A percentile compares a stretch with the other conserved stretches of the same genome.
phyloP scores from a whole-genome alignment of 177 flowering plant genomes.

The Tripterygium wilfordii region DNA sequence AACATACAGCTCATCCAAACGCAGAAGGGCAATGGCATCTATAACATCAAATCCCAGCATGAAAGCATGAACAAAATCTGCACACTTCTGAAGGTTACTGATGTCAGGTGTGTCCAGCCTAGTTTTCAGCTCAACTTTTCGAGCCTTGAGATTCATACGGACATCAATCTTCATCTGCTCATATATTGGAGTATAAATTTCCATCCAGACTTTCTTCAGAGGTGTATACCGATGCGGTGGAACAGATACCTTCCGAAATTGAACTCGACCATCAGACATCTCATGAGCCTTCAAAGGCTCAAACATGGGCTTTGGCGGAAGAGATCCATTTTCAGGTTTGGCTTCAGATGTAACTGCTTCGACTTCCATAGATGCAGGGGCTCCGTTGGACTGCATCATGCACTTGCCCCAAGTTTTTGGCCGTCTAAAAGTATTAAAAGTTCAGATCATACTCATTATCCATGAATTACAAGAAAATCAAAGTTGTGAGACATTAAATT shows the following conservation, averaged over 20 bases:
- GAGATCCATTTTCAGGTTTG: neutral
- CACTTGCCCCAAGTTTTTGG: too few species aligned
- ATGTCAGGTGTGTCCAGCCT: slow-evolving; percentile 57
- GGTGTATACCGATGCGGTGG: slow-evolving; percentile 61
- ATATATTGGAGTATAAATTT: slow-evolving; percentile 47
- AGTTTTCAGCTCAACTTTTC: slow-evolving; percentile 63
- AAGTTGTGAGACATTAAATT: too few species aligned
- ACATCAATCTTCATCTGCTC: slow-evolving; percentile 62
- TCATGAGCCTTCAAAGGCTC: slow-evolving; percentile 50
- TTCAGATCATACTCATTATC: too few species aligned
- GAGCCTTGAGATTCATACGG: slow-evolving; percentile 66
- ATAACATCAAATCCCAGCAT: slow-evolving; percentile 45
- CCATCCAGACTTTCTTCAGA: slow-evolving; percentile 66
- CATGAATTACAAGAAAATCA: too few species aligned
- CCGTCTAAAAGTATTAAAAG: too few species aligned
- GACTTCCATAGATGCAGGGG: slow-evolving; percentile 19
- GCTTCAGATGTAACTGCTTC: slow-evolving; percentile 7
- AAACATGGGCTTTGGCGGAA: slow-evolving; percentile 33
- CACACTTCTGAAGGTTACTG: slow-evolving; percentile 53
- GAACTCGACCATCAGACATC: slow-evolving; percentile 45
- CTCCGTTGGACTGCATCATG: slow-evolving; percentile 2
- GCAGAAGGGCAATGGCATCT: slow-evolving; percentile 46
- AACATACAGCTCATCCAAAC: slow-evolving; percentile 47
- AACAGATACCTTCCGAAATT: slow-evolving; percentile 47
- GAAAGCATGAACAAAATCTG: slow-evolving; percentile 68